These are phyloP conservation scores for Senna tora DNA, from an alignment of 306 rosid genomes.

Conservation along the genomic window DNA sequence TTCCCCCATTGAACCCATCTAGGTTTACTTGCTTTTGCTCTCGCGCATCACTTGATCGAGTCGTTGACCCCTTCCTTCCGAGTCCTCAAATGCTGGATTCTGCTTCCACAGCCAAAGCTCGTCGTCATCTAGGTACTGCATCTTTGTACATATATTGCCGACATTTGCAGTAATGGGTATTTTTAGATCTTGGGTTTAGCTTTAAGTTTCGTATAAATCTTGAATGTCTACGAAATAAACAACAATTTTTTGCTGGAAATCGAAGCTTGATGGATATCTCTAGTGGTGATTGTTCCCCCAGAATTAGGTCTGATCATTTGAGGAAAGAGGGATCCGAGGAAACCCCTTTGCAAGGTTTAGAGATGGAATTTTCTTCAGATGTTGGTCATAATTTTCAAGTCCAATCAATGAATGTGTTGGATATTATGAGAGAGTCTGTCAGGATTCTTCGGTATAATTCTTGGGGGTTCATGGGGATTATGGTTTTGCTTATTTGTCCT, in stretches of 20 bases:
- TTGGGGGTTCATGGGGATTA: slow-evolving; percentile 68
- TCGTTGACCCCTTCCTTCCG: too few species aligned
- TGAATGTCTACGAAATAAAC: slow-evolving; percentile 26
- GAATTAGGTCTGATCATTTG: slow-evolving; percentile 53
- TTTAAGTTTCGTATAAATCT: slow-evolving; percentile 4
- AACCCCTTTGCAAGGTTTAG: slow-evolving; percentile 46
- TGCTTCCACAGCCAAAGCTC: not conserved
- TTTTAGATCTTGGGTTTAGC: slow-evolving; percentile 40
- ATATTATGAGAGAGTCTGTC: slow-evolving; percentile 83
- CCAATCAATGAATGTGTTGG: slow-evolving; percentile 83
- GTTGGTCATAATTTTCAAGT: slow-evolving; percentile 33
- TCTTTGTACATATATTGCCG: slow-evolving; percentile 16
- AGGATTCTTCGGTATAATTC: slow-evolving; percentile 85
- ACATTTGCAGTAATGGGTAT: slow-evolving; percentile 21
- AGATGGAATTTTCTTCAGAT: slow-evolving; percentile 43
- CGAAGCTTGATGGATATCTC: slow-evolving; percentile 56
- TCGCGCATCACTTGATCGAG: not conserved
- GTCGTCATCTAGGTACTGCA: slow-evolving; percentile 19
- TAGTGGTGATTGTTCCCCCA: slow-evolving; percentile 52
- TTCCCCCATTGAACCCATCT: slow-evolving; percentile 7
- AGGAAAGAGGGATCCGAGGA: slow-evolving; percentile 64
- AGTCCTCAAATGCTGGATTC: slow-evolving; percentile 15
- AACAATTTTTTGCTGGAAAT: slow-evolving; percentile 7
- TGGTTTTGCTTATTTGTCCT: slow-evolving; percentile 75
- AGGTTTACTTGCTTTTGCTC: not conserved